Evolutionary conservation across 1,139 yeast species (phyloP), one percentile per base, ranked within the genome.

Genomic region (Yamadazyma dushanensis): DNA sequence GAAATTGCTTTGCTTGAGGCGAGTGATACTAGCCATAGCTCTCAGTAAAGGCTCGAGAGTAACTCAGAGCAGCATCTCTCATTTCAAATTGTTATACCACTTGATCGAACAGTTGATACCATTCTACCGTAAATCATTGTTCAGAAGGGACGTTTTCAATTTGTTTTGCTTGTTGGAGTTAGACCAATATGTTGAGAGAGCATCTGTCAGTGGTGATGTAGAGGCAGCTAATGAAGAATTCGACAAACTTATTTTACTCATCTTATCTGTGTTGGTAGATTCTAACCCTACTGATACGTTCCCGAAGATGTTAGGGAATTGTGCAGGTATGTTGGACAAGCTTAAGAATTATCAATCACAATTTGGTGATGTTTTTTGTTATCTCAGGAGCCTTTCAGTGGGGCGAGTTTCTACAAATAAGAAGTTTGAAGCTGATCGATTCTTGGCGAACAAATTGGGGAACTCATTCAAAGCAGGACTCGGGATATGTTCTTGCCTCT

Each of bases 11-110:
- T 38, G 47, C 14, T 30, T 78, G 7, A 58, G 80, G 40, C 65
- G 57, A 38, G 39, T 78, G 10, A 72, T 72, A 35, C 44, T 70
- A 2, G 44, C 76, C 1, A 41, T 72, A 7, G 34, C 59, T 5
- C 32, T 69, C 8, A 64, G 70, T 11, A 17, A 30, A 21, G 8
- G 4, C 16, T 18, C 29, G 8, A 8, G 7, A 19, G 19, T 16
- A 11, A 14, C 32, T 3, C 15, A 13, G 4, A 3, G 9, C 9
- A 36, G 39, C 20, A 22, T 51, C 1, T 29, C 53, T 5, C 35
- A 10, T 54, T 54, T 33, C 44, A 44, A 10, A 19, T 34, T 29
- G 4, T 25, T 25, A 15, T 13, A 8, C 4, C 17, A 14, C 18
- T 15, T 25, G 10, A 15, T 25, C 4, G 27, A 25, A 8, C 18